phyloP scores from a whole-genome alignment of 2,329 filamentous ascomycete species.

The Fusarium foetens region DNA sequence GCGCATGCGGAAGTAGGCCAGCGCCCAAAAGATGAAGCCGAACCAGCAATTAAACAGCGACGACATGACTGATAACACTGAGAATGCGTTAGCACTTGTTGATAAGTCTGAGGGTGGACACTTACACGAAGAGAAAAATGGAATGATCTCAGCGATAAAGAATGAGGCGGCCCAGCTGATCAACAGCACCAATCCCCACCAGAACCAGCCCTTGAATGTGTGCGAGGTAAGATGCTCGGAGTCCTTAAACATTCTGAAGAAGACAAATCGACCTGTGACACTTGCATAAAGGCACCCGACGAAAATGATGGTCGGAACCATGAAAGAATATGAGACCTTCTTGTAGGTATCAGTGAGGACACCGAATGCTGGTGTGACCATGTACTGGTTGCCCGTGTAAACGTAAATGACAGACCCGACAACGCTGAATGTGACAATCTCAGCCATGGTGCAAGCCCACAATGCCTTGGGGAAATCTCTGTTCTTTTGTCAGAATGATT shows the following conservation, averaged over 20 bases:
- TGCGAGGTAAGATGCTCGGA: conserved; percentile 82
- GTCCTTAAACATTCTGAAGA: conserved; percentile 85
- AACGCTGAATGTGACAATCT: conserved; percentile 84
- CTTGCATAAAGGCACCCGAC: conserved; percentile 90
- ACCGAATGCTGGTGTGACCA: conserved; percentile 86
- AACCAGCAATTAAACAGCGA: conserved; percentile 93
- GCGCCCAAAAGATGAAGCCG: conserved; percentile 94
- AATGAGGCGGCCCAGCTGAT: conserved; percentile 82
- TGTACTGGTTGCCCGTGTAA: conserved; percentile 89
- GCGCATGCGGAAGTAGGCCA: conserved; percentile 82
- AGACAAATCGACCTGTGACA: conserved; percentile 87
- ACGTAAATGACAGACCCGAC: conserved; percentile 84
- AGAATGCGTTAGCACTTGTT: conserved; percentile 8
- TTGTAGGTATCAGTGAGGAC: conserved; percentile 81
- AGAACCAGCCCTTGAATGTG: conserved; percentile 81
- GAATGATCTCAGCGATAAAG: conserved; percentile 90
- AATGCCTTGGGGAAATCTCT: conserved; percentile 92
- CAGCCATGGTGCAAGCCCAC: conserved; percentile 87
- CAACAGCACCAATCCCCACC: conserved; percentile 77
- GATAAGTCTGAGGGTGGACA: accelerated
- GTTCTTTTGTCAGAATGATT: background rate
- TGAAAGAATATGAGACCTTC: conserved; percentile 91
- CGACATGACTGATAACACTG: conserved; percentile 75
- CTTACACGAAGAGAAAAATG: conserved; percentile 83
- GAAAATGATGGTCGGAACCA: conserved; percentile 94